A percentile compares a stretch with the other conserved stretches of the same genome.
phyloP scores from a whole-genome alignment of 805 yeast genomes.

The Wickerhamiella shivajii region DNA sequence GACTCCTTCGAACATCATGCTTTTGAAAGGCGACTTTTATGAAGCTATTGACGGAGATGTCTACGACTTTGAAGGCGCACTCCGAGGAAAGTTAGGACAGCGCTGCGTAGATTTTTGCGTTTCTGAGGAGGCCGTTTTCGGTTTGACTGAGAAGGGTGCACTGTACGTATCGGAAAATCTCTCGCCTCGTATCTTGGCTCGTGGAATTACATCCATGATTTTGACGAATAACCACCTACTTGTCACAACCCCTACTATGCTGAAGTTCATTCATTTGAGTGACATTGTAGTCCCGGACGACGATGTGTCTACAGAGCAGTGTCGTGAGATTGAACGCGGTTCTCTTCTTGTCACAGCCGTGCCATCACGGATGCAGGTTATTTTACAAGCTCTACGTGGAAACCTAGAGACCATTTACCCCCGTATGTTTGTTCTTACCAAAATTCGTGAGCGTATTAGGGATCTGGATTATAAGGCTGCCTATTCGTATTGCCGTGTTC shows the following conservation, averaged over 20 bases:
- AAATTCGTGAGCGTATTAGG: slow-evolving; percentile 57
- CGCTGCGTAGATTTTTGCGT: slow-evolving; percentile 37
- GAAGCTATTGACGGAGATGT: slow-evolving; percentile 8
- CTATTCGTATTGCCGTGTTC: slow-evolving; percentile 70
- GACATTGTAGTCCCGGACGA: slow-evolving; percentile 24
- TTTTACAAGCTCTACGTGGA: slow-evolving; percentile 91
- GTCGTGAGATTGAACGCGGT: slow-evolving; percentile 82
- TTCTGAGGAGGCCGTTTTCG: slow-evolving; percentile 34
- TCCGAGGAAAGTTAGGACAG: slow-evolving; percentile 47
- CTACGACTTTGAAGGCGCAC: slow-evolving; percentile 12
- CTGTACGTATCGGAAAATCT: slow-evolving; percentile 37
- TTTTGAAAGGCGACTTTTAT: slow-evolving; percentile 5
- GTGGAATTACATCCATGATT: slow-evolving; percentile 70
- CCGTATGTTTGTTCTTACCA: slow-evolving; percentile 76
- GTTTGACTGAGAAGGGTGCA: slow-evolving; percentile 63
- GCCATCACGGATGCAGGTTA: slow-evolving; percentile 70
- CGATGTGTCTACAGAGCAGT: slow-evolving; percentile 52
- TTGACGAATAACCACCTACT: slow-evolving; percentile 47
- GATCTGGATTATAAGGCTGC: slow-evolving; percentile 52
- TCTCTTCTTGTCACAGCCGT: slow-evolving; percentile 67
- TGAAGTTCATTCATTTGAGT: slow-evolving; percentile 65
- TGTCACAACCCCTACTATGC: slow-evolving; percentile 68
- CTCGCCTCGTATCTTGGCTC: slow-evolving; percentile 21
- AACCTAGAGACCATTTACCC: slow-evolving; percentile 90
- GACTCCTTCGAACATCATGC: background rate